Base-by-base conservation (phyloP, 805 yeast species). In the Blastobotrys terrestris region DNA sequence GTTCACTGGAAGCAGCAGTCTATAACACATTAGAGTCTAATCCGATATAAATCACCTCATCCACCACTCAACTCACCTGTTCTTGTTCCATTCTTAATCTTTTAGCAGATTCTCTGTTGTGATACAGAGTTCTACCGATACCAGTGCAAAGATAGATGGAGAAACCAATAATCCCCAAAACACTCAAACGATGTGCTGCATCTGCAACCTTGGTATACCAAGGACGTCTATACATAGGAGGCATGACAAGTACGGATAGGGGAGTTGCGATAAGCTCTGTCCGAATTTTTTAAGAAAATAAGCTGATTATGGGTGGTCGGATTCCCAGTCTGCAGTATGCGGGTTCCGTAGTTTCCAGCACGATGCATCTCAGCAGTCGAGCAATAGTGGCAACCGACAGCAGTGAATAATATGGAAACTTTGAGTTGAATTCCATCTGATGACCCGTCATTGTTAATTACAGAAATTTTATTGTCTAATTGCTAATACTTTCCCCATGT, bases 201-300 rank as follows among this genome's bases (percentile, higher is more conserved):
- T 85, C 92, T 2, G 87, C 79, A 2, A 78, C 81, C 67, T 80
- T 83, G 1, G 85, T 81, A 66, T 85, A 85, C 92, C 92, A 85
- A 46, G 91, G 87, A 64, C 74, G 61, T 40, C 67, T 61, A 11
- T 60, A 57, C 66, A 59, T 59, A 14, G n/a, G 35, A 26, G 35
- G 35, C 35, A 26, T 26, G 35, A 26, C 11, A 6, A 26, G 35
- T 26, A 26, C 5, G 11, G 35, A 26, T n/a, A n/a, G n/a, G n/a
- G n/a, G n/a, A n/a, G n/a, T n/a, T 26, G 5, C 35, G 35, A 26
- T 26, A 26, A 26, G 35, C 8, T 26, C 35, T n/a, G n/a, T 26
- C 35, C 35, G 11, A 26, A 26, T 26, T 26, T 26, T 26, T n/a
- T n/a, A n/a, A 11, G 11, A 26, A 26, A 26, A 26, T 26, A 26